Conservation (phyloP, 805 yeast genomes). For the Barnettozyma salicaria region DNA sequence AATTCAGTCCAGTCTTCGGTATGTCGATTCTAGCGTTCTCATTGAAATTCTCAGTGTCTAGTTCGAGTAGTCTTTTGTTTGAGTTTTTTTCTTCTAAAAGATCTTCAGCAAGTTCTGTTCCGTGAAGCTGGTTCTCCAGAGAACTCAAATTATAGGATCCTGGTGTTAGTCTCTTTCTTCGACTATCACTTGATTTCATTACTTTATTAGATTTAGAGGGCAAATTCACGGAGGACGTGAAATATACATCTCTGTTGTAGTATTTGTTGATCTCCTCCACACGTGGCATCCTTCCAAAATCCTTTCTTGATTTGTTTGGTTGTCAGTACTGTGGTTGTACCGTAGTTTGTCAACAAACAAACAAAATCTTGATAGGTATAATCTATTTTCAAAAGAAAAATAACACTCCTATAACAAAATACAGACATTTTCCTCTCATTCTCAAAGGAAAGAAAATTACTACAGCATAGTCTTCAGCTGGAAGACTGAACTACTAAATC, state of each 20-base stretch:
- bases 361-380: too few relatives aligned
- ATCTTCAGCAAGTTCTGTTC: slow-evolving; percentile 24
- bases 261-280: slow-evolving; percentile 22
- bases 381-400: too few relatives aligned
- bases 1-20: slow-evolving; percentile 28
- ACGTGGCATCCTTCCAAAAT: slow-evolving; percentile 5
- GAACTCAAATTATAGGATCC: slow-evolving; percentile 26
- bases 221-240: slow-evolving; percentile 23
- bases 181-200: slow-evolving; percentile 10
- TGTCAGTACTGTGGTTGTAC: too few relatives aligned
- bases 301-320: too few relatives aligned
- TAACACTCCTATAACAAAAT: too few relatives aligned
- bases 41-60: slow-evolving; percentile 39
- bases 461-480: not conserved
- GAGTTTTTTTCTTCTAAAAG: slow-evolving; percentile 32
- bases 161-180: slow-evolving; percentile 24
- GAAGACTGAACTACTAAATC: too few relatives aligned
- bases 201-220: slow-evolving; percentile 18
- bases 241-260: slow-evolving; percentile 21
- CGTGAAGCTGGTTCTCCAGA: slow-evolving; percentile 24
- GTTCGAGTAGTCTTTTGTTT: slow-evolving; percentile 34
- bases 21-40: slow-evolving; percentile 34
- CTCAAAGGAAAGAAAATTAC: too few relatives aligned
- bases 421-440: too few relatives aligned
- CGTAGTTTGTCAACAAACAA: too few relatives aligned